Conservation (phyloP, 164 flowering plant genomes). For the Pachysandra terminalis region DNA sequence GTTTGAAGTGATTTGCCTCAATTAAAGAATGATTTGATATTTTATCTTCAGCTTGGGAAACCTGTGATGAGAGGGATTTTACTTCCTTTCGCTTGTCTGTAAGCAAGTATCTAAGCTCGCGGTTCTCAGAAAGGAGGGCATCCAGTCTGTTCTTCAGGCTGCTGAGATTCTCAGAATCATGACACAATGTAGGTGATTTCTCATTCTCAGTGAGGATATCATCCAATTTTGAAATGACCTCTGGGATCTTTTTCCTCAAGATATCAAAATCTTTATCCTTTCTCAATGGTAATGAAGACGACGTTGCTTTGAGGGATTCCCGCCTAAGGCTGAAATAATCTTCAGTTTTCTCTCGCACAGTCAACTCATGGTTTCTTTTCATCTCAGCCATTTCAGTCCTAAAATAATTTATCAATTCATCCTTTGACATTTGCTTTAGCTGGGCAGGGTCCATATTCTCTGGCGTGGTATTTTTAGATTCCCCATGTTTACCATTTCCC, state of each 20-base stretch:
- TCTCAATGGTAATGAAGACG: constrained; percentile 33
- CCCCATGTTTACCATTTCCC: constrained; percentile 45
- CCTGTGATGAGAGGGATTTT: constrained; percentile 33
- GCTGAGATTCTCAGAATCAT: constrained; percentile 27
- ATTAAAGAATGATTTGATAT: constrained; percentile 34
- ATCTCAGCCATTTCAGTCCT: constrained; percentile 52
- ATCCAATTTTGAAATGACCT: constrained; percentile 55
- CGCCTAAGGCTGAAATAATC: constrained; percentile 50
- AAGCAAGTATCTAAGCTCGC: constrained; percentile 42
- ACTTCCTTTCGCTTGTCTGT: constrained; percentile 42
- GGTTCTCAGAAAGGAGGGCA: constrained; percentile 51
- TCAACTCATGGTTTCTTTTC: constrained; percentile 72
- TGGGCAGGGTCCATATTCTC: constrained; percentile 43
- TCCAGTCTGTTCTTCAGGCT: constrained; percentile 43
- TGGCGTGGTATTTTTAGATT: constrained; percentile 24
- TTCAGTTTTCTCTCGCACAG: constrained; percentile 54
- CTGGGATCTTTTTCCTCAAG: constrained; percentile 62
- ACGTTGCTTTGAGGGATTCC: constrained; percentile 54
- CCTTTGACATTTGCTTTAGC: constrained; percentile 51
- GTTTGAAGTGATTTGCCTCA: constrained; percentile 37
- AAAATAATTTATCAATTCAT: constrained; percentile 47
- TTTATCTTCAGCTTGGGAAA: constrained; percentile 45
- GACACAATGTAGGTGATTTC: constrained; percentile 27
- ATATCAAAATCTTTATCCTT: constrained; percentile 68
- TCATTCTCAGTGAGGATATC: constrained; percentile 46